A percentile compares a stretch with the other conserved stretches of the same genome.
Conservation (phyloP, 2,329 filamentous ascomycete genomes). For the Neodidymelliopsis sp. region DNA sequence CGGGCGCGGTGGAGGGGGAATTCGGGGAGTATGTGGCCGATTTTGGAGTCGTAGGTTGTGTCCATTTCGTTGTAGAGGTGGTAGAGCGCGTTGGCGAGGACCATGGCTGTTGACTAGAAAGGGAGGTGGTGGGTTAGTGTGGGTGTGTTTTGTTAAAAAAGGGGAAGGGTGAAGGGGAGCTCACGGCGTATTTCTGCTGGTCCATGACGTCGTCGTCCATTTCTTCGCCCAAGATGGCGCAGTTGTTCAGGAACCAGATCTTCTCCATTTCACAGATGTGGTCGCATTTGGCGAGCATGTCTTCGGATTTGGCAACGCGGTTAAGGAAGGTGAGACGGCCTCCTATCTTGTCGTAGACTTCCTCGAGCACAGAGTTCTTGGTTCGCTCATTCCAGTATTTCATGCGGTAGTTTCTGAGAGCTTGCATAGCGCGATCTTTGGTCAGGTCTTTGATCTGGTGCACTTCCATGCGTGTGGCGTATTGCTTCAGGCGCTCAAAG, state of each 20-base stretch:
- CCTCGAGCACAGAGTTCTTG: slow-evolving; percentile 65
- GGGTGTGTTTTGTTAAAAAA: background rate
- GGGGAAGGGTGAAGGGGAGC: slow-evolving; percentile 36
- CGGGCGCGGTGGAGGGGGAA: slow-evolving; percentile 57
- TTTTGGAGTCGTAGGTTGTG: slow-evolving; percentile 68
- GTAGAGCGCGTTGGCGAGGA: slow-evolving; percentile 89
- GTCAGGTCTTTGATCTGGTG: slow-evolving; percentile 84
- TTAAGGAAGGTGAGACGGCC: slow-evolving; percentile 88
- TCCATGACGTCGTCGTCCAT: slow-evolving; percentile 99
- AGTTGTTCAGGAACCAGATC: slow-evolving; percentile 79
- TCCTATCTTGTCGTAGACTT: slow-evolving; percentile 86
- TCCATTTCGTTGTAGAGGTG: slow-evolving; percentile 74
- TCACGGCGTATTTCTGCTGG: slow-evolving; percentile 91
- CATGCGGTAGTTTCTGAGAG: slow-evolving; percentile 79
- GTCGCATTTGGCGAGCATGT: slow-evolving; percentile 83
- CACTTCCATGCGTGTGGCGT: slow-evolving; percentile 94
- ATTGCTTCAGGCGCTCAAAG: slow-evolving; percentile 90
- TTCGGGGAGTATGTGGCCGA: slow-evolving; percentile 79
- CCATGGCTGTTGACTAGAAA: slow-evolving; percentile 91
- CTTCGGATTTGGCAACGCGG: slow-evolving; percentile 81
- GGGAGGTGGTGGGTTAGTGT: slow-evolving; percentile 4
- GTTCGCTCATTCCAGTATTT: slow-evolving; percentile 75
- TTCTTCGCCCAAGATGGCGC: slow-evolving; percentile 75
- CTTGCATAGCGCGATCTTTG: slow-evolving; percentile 77
- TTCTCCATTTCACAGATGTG: slow-evolving; percentile 75